These are phyloP conservation scores for Ophiocordyceps unilateralis DNA, from an alignment of 2,329 filamentous ascomycete species.

Conservation along the genomic window DNA sequence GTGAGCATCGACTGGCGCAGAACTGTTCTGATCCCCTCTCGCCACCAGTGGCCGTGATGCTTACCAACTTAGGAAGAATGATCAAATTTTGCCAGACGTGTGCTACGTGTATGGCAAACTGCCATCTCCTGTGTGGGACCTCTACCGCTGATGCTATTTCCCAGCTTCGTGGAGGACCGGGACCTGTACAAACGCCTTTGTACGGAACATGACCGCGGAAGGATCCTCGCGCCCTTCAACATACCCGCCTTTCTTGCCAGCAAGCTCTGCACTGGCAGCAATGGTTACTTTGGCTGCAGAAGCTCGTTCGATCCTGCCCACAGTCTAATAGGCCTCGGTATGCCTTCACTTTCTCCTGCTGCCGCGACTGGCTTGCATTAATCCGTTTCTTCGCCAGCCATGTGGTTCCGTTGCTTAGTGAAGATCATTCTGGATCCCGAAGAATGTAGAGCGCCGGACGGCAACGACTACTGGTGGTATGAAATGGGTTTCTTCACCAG, in stretches of 20 bases:
- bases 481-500: not conserved
- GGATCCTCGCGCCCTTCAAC: slow-evolving; percentile 1
- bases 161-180: not conserved
- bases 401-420: not conserved
- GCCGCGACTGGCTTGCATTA: too few relatives aligned
- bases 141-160: not conserved
- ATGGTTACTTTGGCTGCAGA: not conserved
- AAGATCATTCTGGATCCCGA: not conserved
- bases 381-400: not conserved
- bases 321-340: not conserved
- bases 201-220: not conserved
- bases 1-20: not conserved
- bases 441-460: not conserved
- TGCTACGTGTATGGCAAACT: not conserved
- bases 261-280: not conserved
- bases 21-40: not conserved
- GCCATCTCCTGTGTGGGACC: not conserved
- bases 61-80: not conserved
- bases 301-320: not conserved
- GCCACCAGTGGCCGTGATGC: not conserved
- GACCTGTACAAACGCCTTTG: not conserved
- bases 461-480: not conserved
- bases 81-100: not conserved
- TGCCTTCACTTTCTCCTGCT: not conserved
- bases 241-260: not conserved